Evolutionary conservation across 345 rosid genomes (phyloP).

Genomic region (Murraya paniculata): DNA sequence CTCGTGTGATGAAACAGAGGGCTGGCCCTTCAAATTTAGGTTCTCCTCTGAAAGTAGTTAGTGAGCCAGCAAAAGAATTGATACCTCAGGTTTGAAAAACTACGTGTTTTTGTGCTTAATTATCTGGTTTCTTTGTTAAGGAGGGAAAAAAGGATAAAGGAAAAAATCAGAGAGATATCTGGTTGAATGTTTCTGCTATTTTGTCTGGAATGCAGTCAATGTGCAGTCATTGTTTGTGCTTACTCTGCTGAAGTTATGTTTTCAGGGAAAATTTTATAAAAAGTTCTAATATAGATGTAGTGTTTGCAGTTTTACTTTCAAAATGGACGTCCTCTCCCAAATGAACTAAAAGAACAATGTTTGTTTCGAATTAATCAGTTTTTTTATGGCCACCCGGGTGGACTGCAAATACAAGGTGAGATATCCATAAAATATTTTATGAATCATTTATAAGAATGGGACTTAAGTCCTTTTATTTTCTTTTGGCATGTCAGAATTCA

Average conservation of each 20-base stretch:
- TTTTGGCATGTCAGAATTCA: slow-evolving; percentile 46
- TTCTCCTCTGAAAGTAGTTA: slow-evolving; percentile 79
- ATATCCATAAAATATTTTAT: slow-evolving; percentile 2
- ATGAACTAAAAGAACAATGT: slow-evolving; percentile 73
- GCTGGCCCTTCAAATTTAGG: slow-evolving; percentile 80
- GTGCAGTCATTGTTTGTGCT: slow-evolving; percentile 1
- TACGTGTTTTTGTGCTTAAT: background rate
- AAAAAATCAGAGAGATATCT: background rate
- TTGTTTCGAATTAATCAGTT: slow-evolving; percentile 65
- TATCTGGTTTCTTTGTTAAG: background rate
- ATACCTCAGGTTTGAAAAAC: slow-evolving; percentile 78
- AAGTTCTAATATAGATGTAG: slow-evolving; percentile 19
- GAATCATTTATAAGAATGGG: slow-evolving; percentile 1
- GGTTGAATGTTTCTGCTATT: slow-evolving; percentile 10
- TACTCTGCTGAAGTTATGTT: background rate
- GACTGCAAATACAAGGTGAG: slow-evolving; percentile 72
- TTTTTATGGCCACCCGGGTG: slow-evolving; percentile 65
- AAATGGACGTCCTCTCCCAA: slow-evolving; percentile 85
- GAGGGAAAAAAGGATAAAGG: background rate
- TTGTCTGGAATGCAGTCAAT: background rate
- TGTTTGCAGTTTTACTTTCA: slow-evolving; percentile 85
- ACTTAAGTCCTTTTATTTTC: background rate
- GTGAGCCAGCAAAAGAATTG: slow-evolving; percentile 72
- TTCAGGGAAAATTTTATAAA: background rate
- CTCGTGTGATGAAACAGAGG: slow-evolving; percentile 76